Conservation (phyloP, 2,329 filamentous ascomycete genomes). For the Cadophora malorum region DNA sequence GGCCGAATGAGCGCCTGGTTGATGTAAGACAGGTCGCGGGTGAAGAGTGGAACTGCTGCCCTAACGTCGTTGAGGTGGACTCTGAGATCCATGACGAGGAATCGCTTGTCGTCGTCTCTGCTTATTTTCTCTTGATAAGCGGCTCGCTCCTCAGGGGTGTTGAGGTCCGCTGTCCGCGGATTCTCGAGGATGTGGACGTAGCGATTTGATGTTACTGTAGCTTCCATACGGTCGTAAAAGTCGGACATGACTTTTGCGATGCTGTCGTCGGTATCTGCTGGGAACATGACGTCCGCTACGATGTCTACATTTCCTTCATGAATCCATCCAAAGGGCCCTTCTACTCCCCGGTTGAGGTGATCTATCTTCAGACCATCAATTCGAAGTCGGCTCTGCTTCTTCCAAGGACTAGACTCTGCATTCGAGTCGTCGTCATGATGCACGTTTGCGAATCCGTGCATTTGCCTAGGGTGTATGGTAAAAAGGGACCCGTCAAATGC, state of each 20-base stretch:
- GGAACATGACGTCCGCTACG: slow-evolving; percentile 93
- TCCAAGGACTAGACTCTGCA: slow-evolving; percentile 78
- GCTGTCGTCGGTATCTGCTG: slow-evolving; percentile 84
- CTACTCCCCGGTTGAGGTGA: slow-evolving; percentile 90
- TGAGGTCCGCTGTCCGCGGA: slow-evolving; percentile 42
- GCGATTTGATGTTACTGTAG: slow-evolving; percentile 82
- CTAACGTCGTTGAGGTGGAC: slow-evolving; percentile 95
- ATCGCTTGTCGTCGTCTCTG: slow-evolving; percentile 68
- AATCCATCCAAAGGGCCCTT: slow-evolving; percentile 97
- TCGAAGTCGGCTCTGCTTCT: slow-evolving; percentile 90
- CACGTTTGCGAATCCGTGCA: slow-evolving; percentile 76
- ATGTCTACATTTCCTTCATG: slow-evolving; percentile 97
- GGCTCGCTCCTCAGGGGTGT: slow-evolving; percentile 40
- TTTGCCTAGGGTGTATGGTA: slow-evolving; percentile 93
- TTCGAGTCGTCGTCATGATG: slow-evolving; percentile 62
- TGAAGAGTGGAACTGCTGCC: slow-evolving; percentile 91
- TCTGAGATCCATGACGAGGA: slow-evolving; percentile 92
- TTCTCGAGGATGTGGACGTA: slow-evolving; percentile 64
- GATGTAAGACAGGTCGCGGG: slow-evolving; percentile 88
- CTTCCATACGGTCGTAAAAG: slow-evolving; percentile 95
- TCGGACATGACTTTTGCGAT: slow-evolving; percentile 95
- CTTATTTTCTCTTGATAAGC: slow-evolving; percentile 40
- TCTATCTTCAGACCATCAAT: slow-evolving; percentile 96
- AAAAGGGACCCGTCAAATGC: slow-evolving; percentile 96
- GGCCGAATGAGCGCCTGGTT: slow-evolving; percentile 95